Evolutionary conservation across 768 basidiomycete species (phyloP).

Genomic region (Tubosaeta sp.): DNA sequence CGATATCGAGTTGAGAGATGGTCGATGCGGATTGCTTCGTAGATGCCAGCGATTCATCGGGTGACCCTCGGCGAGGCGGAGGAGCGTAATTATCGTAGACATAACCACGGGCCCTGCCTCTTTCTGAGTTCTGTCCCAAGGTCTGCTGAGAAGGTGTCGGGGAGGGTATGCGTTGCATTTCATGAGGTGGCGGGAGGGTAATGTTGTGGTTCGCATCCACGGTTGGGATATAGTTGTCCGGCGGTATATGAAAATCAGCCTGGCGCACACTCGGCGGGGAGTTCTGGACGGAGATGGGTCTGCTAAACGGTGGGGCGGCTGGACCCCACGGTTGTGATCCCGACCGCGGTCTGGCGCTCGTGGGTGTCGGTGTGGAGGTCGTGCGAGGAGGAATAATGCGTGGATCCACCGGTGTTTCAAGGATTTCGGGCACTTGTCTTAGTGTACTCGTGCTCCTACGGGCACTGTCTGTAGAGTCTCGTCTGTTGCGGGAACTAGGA

Average conservation of each 20-base stretch:
- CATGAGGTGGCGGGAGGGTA: conserved; percentile 49
- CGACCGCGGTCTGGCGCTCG: conserved; percentile 18
- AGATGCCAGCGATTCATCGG: conserved; percentile 28
- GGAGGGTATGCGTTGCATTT: conserved; percentile 33
- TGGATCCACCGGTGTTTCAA: conserved; percentile 10
- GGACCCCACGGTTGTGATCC: conserved; percentile 18
- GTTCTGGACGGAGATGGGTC: conserved; percentile 20
- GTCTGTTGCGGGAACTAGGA: conserved; percentile 18
- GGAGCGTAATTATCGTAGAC: conserved; percentile 17
- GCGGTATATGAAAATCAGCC: conserved; percentile 33
- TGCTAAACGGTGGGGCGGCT: conserved; percentile 5
- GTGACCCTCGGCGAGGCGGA: conserved; percentile 22
- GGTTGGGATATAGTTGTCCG: conserved; percentile 50
- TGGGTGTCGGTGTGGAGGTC: conserved; percentile 4
- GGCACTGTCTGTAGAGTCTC: conserved; percentile 10
- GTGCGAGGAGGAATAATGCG: conserved; percentile 9
- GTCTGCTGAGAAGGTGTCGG: conserved; percentile 26
- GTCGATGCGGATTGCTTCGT: conserved; percentile 27
- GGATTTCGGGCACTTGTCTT: conserved; percentile 11
- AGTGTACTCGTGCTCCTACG: conserved; percentile 11
- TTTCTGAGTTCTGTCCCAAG: conserved; percentile 16
- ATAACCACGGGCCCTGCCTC: conserved; percentile 21
- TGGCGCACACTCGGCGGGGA: conserved; percentile 11
- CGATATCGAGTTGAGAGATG: conserved; percentile 32
- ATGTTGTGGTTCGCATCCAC: conserved; percentile 37